These are phyloP conservation scores for Yamadazyma taylorii DNA, from an alignment of 1,139 yeast species.

Conservation along the genomic window DNA sequence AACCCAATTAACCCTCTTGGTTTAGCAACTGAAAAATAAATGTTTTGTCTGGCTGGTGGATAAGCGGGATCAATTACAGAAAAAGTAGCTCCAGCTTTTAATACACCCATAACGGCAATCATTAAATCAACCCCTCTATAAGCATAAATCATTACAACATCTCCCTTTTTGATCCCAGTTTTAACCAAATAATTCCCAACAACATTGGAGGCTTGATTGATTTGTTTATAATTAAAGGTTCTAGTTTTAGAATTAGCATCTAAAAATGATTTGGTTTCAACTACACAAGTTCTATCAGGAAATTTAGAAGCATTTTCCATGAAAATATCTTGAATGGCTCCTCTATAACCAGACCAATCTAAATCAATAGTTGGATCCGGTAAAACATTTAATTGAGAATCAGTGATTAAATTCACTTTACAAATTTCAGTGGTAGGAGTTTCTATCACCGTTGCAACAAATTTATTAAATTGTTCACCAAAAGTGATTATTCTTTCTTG, in stretches of 20 bases:
- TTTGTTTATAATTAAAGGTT: conserved; percentile 77
- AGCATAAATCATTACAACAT: conserved; percentile 96
- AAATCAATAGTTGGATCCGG: conserved; percentile 89
- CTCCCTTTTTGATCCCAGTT: conserved; percentile 85
- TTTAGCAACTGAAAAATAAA: conserved; percentile 87
- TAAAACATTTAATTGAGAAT: conserved; percentile 53
- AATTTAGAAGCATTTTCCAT: conserved; percentile 75
- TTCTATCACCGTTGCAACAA: conserved; percentile 32
- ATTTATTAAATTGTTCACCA: conserved; percentile 70
- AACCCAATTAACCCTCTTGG: conserved; percentile 90
- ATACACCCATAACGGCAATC: conserved; percentile 95
- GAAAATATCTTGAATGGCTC: conserved; percentile 95
- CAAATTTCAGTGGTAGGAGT: conserved; percentile 51
- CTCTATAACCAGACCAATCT: conserved; percentile 89
- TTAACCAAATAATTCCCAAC: conserved; percentile 85
- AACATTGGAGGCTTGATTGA: conserved; percentile 89
- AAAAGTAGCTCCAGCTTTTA: conserved; percentile 97
- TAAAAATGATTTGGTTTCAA: conserved; percentile 80
- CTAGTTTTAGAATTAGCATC: conserved; percentile 59
- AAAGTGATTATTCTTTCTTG: conserved; percentile 66
- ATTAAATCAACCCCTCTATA: conserved; percentile 96
- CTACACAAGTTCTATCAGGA: conserved; percentile 88
- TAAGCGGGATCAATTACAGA: conserved; percentile 98
- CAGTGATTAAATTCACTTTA: conserved; percentile 65
- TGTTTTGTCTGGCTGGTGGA: conserved; percentile 96